These are phyloP conservation scores for Teunomyces tritomae DNA, from an alignment of 805 yeast genomes.

Conservation along the genomic window DNA sequence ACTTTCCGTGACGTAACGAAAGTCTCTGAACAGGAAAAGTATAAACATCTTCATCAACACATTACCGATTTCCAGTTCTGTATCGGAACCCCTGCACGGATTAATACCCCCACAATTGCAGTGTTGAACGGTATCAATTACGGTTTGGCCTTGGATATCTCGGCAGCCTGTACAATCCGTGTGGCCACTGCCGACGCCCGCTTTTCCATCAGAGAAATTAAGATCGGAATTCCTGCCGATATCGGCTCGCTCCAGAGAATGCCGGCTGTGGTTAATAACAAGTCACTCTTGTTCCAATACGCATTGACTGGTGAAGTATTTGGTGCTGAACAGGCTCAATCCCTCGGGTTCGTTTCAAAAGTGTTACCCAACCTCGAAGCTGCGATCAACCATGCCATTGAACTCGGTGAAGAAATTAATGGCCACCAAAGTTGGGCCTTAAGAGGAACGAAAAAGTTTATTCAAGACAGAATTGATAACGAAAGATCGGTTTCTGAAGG, in stretches of 20 bases:
- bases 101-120: conserved; percentile 61
- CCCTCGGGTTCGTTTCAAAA: conserved; percentile 52
- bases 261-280: conserved; percentile 51
- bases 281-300: conserved; percentile 56
- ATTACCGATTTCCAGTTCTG: conserved; percentile 59
- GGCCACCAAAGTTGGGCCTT: conserved; percentile 56
- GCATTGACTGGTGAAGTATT: conserved; percentile 63
- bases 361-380: conserved; percentile 45
- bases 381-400: conserved; percentile 49
- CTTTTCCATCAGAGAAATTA: conserved; percentile 65
- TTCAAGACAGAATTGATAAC: conserved; percentile 44
- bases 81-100: conserved; percentile 47
- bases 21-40: conserved; percentile 19
- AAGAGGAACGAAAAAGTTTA: conserved; percentile 56
- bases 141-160: conserved; percentile 70
- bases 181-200: conserved; percentile 50
- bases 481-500: conserved; percentile 41
- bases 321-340: conserved; percentile 51
- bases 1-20: conserved; percentile 5
- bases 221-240: conserved; percentile 74
- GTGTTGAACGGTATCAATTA: conserved; percentile 61
- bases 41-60: conserved; percentile 27
- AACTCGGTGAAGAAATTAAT: conserved; percentile 48
- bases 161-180: conserved; percentile 58
- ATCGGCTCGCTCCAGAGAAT: conserved; percentile 74